Base-by-base conservation (phyloP, 1,139 yeast genomes). In the Geotrichum siamense region DNA sequence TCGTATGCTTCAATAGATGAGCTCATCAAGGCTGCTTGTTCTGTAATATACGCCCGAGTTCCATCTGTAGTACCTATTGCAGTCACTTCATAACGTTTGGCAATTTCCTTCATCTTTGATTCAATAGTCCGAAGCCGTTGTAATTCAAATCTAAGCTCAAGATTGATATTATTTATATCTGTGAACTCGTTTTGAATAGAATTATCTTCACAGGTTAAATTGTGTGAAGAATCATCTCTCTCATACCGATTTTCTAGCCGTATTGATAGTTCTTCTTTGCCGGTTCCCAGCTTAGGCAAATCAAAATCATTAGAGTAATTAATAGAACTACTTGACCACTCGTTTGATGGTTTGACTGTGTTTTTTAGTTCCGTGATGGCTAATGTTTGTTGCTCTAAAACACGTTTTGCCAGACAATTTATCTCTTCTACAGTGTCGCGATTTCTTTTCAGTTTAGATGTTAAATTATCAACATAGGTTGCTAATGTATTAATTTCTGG, bases 101-200 rank as follows among this genome's bases (percentile, higher is more conserved):
- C 39, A 16, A 55, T 33, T 20, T 52, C 54, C 4, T 44, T 44
- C 30, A 53, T 47, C 39, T 53, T 51, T 6, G 43, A 38, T 17
- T 55, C 59, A 12, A 53, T 47, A 26, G 53, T 56, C 40, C 55
- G 52, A 4, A 56, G 50, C 20, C 53, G 50, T 38, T 59, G 62
- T 12, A 58, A 49, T 38, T 56, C 55, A 22, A 56, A 45, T 30
- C 53, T 53, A 8, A 59, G 50, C 27, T 49, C 45, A 21, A 58
- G 47, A 39, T 58, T 58, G 25, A 9, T 10, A 20, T 31, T 15
- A 5, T 31, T 13, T n/a, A n/a, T n/a, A n/a, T n/a, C n/a, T n/a
- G n/a, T n/a, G n/a, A n/a, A n/a, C n/a, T n/a, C n/a, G n/a, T n/a
- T n/a, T n/a, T n/a, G n/a, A n/a, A n/a, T n/a, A n/a, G 13, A 17